A percentile compares a stretch with the other conserved stretches of the same genome.
Conservation (phyloP, 2,329 filamentous ascomycete species). For the Ilyonectria robusta region DNA sequence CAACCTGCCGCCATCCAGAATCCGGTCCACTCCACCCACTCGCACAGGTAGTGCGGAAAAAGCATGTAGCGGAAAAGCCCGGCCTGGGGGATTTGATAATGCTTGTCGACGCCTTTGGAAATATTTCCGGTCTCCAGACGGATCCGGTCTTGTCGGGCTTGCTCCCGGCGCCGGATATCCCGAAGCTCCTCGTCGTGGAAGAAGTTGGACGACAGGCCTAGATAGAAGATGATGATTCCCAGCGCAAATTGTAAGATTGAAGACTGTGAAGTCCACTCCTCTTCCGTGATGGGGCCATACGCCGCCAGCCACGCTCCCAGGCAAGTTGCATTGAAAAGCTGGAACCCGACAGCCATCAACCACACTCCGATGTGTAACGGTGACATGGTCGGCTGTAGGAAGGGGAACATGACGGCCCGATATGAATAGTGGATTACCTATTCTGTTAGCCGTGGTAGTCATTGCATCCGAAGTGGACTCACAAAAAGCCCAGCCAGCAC, state of each 20-base stretch:
- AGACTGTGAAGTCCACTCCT: slow-evolving; percentile 61
- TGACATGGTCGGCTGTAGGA: slow-evolving; percentile 92
- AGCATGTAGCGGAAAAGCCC: slow-evolving; percentile 88
- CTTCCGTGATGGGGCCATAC: slow-evolving; percentile 77
- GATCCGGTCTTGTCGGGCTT: slow-evolving; percentile 64
- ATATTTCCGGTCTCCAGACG: slow-evolving; percentile 48
- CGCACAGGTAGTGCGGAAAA: slow-evolving; percentile 94
- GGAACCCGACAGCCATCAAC: slow-evolving; percentile 77
- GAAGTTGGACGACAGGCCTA: slow-evolving; percentile 85
- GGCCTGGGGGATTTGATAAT: slow-evolving; percentile 88
- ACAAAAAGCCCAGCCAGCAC: slow-evolving; percentile 79
- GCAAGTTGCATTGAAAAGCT: slow-evolving; percentile 83
- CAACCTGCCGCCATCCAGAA: slow-evolving; percentile 84
- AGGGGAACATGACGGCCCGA: slow-evolving; percentile 85
- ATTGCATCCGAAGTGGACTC: slow-evolving; percentile 44
- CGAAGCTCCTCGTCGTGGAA: slow-evolving; percentile 92
- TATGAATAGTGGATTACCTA: slow-evolving; percentile 90
- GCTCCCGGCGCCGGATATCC: slow-evolving; percentile 83
- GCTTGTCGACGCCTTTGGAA: slow-evolving; percentile 69
- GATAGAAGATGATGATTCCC: slow-evolving; percentile 82
- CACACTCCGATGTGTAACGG: slow-evolving; percentile 84
- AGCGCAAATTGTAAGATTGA: slow-evolving; percentile 65
- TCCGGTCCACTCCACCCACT: slow-evolving; percentile 96
- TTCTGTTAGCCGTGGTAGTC: slow-evolving; percentile 20
- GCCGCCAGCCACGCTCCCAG: slow-evolving; percentile 87